phyloP scores from a whole-genome alignment of 257 asterid genomes.

The Ballota nigra region DNA sequence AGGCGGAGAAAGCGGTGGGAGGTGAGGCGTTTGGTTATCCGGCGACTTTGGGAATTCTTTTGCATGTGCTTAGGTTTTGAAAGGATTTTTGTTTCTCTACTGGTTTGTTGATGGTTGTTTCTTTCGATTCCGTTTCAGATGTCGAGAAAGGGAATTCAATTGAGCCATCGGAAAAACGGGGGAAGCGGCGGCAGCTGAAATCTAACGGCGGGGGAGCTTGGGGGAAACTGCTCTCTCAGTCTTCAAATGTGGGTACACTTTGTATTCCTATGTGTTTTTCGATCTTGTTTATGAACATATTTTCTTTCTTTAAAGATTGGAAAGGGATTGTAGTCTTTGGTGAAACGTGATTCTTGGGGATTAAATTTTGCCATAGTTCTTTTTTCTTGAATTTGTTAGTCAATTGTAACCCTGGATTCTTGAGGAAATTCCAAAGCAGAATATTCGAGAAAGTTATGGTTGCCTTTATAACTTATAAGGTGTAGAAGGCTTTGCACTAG shows the following conservation, averaged over 20 bases:
- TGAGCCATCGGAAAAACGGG: constrained; percentile 34
- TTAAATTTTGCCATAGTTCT: neutral
- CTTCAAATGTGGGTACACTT: constrained; percentile 48
- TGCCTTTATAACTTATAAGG: neutral
- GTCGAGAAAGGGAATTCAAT: constrained; percentile 42
- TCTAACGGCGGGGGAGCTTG: constrained; percentile 60
- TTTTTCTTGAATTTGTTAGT: neutral
- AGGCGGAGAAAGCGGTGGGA: constrained; percentile 38
- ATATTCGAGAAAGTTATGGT: neutral
- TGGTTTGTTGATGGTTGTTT: neutral
- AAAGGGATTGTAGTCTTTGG: neutral
- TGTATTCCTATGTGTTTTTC: neutral
- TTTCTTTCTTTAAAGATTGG: neutral
- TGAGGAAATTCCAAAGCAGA: neutral
- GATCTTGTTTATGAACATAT: neutral
- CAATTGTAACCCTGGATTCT: neutral
- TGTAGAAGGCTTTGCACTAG: too few species aligned
- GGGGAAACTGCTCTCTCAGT: constrained; percentile 86
- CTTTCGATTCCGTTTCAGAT: constrained; percentile 33
- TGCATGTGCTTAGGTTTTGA: constrained; percentile 29
- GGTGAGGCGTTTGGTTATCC: constrained; percentile 38
- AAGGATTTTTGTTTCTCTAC: constrained; percentile 6
- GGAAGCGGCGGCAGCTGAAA: constrained; percentile 55
- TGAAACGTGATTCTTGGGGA: neutral
- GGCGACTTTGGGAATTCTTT: constrained; percentile 5